These are phyloP conservation scores for Myxozyma udenii DNA, from an alignment of 805 yeast genomes.

Conservation along the genomic window DNA sequence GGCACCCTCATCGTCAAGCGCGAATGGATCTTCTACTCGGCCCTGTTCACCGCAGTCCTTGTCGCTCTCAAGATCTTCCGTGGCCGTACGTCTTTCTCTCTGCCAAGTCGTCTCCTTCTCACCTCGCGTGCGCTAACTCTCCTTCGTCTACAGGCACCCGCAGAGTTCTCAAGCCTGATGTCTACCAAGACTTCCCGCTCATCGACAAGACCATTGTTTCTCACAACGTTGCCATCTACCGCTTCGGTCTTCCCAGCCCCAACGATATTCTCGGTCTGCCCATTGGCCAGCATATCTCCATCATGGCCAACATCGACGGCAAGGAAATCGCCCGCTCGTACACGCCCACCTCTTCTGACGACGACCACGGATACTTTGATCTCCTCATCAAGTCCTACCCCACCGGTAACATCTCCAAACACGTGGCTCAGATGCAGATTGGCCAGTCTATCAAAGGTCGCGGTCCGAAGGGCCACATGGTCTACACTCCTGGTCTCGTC, in stretches of 20 bases:
- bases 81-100: constrained; percentile 30
- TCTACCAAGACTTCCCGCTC: constrained; percentile 75
- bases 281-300: constrained; percentile 87
- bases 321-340: constrained; percentile 74
- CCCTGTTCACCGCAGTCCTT: constrained; percentile 30
- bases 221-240: constrained; percentile 75
- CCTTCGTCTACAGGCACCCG: constrained; percentile 15
- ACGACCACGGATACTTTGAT: constrained; percentile 69
- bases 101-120: background rate
- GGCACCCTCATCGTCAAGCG: constrained; percentile 35
- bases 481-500: constrained; percentile 75
- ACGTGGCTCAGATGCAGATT: constrained; percentile 64
- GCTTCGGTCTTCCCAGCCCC: constrained; percentile 75
- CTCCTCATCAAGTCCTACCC: constrained; percentile 76
- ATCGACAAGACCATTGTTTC: constrained; percentile 70
- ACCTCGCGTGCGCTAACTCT: background rate
- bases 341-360: constrained; percentile 78
- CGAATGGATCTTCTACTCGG: constrained; percentile 31
- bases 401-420: constrained; percentile 76
- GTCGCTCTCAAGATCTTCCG: constrained; percentile 33
- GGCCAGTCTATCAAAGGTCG: constrained; percentile 74
- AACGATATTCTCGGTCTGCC: constrained; percentile 81
- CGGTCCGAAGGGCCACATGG: constrained; percentile 88
- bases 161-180: constrained; percentile 57
- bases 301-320: constrained; percentile 74